Conservation (phyloP, 179 eudicot species). For the Heliamphora pulchella region DNA sequence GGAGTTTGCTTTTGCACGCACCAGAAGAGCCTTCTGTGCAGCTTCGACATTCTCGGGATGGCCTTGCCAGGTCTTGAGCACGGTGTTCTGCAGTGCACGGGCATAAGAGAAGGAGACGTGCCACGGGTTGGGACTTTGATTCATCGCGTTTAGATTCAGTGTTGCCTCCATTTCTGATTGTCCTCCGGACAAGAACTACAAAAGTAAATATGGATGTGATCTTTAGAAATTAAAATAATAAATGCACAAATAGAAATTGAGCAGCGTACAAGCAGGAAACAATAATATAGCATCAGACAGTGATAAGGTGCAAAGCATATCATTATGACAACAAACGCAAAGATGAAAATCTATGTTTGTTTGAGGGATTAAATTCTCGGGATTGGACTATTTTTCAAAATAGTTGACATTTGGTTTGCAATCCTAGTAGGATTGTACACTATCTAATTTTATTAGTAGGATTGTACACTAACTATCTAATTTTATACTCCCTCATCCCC, state of each 20-base stretch:
- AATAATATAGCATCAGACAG: background rate
- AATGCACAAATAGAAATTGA: background rate
- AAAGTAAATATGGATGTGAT: background rate
- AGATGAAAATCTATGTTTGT: background rate
- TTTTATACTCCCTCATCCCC: no score
- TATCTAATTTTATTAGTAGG: no score
- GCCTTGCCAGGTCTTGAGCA: conserved; percentile 53
- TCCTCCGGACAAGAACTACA: conserved; percentile 55
- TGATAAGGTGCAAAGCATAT: background rate
- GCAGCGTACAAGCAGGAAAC: background rate
- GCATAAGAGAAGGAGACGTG: conserved; percentile 60
- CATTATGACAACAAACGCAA: background rate
- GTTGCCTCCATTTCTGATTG: conserved; percentile 55
- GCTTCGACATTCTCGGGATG: conserved; percentile 48
- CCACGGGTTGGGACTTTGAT: conserved; percentile 59
- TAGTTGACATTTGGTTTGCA: no score
- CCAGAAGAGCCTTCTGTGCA: conserved; percentile 38
- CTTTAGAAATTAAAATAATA: background rate
- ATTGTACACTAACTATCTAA: no score
- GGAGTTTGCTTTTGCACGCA: conserved; percentile 53
- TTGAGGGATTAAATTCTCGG: no score
- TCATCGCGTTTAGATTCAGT: conserved; percentile 47
- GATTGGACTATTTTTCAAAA: no score
- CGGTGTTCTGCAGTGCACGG: conserved; percentile 46
- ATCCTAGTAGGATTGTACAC: no score